Evolutionary conservation across 73 alveolate genomes (phyloP).

Genomic region (Uronychia binucleata): DNA sequence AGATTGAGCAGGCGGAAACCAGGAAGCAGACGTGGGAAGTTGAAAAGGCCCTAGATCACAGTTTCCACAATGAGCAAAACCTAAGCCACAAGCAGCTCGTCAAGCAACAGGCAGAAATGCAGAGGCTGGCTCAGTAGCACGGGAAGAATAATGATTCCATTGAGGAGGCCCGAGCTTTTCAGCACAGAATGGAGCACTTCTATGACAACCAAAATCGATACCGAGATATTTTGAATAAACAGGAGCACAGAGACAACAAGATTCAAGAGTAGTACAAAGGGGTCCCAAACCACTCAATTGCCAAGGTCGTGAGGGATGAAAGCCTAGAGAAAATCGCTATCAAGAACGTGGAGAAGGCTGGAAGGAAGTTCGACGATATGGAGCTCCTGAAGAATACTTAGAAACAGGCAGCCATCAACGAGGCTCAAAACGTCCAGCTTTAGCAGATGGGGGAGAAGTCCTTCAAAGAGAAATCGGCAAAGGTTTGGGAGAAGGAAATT

Average conservation of each 20-base stretch:
- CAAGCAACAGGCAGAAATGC: not conserved
- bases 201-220: not conserved
- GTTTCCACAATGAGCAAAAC: not conserved
- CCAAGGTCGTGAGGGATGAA: not conserved
- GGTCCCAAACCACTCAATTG: not conserved
- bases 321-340: not conserved
- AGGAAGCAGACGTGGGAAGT: not conserved
- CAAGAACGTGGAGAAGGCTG: not conserved
- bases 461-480: not conserved
- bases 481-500: not conserved
- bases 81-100: not conserved
- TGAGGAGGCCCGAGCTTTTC: not conserved
- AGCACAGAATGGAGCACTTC: not conserved
- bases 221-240: not conserved
- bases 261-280: not conserved
- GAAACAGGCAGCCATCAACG: not conserved
- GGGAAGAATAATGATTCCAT: not conserved
- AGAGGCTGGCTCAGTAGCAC: not conserved
- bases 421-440: not conserved
- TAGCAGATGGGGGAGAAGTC: not conserved
- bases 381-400: not conserved
- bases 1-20: not conserved
- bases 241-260: not conserved
- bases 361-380: not conserved
- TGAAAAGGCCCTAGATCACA: not conserved